These are phyloP conservation scores for Pseudogymnoascus verrucosus DNA, from an alignment of 2,329 filamentous ascomycete genomes.

Conservation along the genomic window DNA sequence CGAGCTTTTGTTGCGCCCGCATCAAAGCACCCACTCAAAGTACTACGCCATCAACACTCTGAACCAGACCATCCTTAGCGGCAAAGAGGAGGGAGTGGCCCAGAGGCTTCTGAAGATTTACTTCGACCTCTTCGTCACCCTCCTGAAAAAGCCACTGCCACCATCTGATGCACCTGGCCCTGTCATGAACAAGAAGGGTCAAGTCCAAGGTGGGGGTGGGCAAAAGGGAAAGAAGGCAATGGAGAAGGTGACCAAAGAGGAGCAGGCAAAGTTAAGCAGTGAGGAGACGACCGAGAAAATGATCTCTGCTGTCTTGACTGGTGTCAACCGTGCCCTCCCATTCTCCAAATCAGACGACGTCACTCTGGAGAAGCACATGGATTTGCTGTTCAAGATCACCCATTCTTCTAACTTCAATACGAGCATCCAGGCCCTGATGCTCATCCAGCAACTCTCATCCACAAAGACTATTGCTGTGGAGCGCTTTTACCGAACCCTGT, in stretches of 20 bases:
- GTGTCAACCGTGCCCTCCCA: slow-evolving; percentile 91
- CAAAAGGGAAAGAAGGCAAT: slow-evolving; percentile 44
- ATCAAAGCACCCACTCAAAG: slow-evolving; percentile 79
- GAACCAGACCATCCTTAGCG: slow-evolving; percentile 90
- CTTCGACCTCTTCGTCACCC: slow-evolving; percentile 76
- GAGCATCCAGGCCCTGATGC: slow-evolving; percentile 85
- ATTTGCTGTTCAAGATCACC: slow-evolving; percentile 91
- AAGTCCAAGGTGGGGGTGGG: slow-evolving; percentile 46
- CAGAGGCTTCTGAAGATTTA: slow-evolving; percentile 81
- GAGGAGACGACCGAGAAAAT: slow-evolving; percentile 70
- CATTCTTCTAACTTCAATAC: slow-evolving; percentile 99
- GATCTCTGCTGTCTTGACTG: slow-evolving; percentile 82
- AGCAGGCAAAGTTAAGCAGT: slow-evolving; percentile 31
- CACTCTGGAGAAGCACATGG: slow-evolving; percentile 76
- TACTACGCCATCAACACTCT: slow-evolving; percentile 96
- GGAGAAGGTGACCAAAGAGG: slow-evolving; percentile 30
- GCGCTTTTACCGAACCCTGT: slow-evolving; percentile 89
- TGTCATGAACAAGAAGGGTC: slow-evolving; percentile 40
- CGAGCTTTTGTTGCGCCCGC: slow-evolving; percentile 78
- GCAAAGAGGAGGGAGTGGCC: slow-evolving; percentile 72
- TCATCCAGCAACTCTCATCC: slow-evolving; percentile 86
- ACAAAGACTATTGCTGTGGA: slow-evolving; percentile 76
- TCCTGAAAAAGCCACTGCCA: slow-evolving; percentile 55
- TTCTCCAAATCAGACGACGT: slow-evolving; percentile 77
- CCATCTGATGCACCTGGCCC: slow-evolving; percentile 30